Conservation (phyloP, 495 filamentous ascomycete species). For the Eremomyces bilateralis region DNA sequence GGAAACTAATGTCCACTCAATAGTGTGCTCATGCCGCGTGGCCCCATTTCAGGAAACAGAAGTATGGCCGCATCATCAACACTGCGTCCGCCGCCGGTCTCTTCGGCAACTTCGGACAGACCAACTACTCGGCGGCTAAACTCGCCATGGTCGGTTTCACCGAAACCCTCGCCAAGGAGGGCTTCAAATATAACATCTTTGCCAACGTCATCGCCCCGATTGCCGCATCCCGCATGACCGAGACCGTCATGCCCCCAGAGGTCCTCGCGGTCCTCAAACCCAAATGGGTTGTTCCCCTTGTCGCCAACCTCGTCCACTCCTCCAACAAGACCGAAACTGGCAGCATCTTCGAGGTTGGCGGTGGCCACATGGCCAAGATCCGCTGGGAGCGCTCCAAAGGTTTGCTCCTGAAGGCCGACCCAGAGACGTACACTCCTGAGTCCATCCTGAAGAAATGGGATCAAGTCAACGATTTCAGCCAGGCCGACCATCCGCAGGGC, state of each 20-base stretch:
- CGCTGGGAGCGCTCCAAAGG: conserved; percentile 91
- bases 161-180: conserved; percentile 94
- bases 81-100: conserved; percentile 88
- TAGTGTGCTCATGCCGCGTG: conserved; percentile 84
- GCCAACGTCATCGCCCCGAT: conserved; percentile 93
- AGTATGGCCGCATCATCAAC: conserved; percentile 91
- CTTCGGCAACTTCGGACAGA: conserved; percentile 89
- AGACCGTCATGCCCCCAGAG: conserved; percentile 94
- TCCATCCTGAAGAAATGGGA: conserved; percentile 80
- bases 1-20: too few relatives aligned
- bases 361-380: conserved; percentile 80
- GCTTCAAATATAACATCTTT: conserved; percentile 94
- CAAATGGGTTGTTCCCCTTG: conserved; percentile 88
- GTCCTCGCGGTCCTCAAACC: conserved; percentile 75
- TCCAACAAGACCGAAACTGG: conserved; percentile 72
- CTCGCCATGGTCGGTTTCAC: conserved; percentile 93
- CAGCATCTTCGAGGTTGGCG: conserved; percentile 81
- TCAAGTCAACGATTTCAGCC: conserved; percentile 67
- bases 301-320: conserved; percentile 74
- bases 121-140: conserved; percentile 96
- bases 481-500: conserved; percentile 68
- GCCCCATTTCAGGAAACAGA: conserved; percentile 97
- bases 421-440: conserved; percentile 66
- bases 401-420: conserved; percentile 75
- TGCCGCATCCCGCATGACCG: conserved; percentile 89